phyloP scores from a whole-genome alignment of 768 basidiomycete genomes.

The Lentinula boryana region DNA sequence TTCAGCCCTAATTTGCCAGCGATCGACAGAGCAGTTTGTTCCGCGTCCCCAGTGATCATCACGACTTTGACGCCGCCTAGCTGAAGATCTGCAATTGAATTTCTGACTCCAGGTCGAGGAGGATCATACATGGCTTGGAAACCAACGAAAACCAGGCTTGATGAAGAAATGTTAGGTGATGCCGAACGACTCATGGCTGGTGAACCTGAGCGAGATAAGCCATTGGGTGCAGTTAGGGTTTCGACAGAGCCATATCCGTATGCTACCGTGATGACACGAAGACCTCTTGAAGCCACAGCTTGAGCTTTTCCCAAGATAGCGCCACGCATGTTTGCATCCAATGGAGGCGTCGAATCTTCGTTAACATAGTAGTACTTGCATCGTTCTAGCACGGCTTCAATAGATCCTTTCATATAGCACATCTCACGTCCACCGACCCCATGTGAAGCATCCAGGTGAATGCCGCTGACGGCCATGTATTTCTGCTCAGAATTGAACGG shows the following conservation, averaged over 20 bases:
- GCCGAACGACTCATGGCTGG: constrained; percentile 12
- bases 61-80: constrained; percentile 90
- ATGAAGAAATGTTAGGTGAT: constrained; percentile 18
- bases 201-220: constrained; percentile 21
- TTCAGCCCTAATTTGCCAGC: constrained; percentile 80
- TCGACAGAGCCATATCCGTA: constrained; percentile 70
- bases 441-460: constrained; percentile 38
- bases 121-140: constrained; percentile 97
- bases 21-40: constrained; percentile 85
- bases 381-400: constrained; percentile 79
- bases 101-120: constrained; percentile 88
- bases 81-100: constrained; percentile 77
- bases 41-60: constrained; percentile 97
- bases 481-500: constrained; percentile 94
- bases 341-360: constrained; percentile 78
- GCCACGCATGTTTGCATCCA: constrained; percentile 64
- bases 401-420: constrained; percentile 89
- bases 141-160: constrained; percentile 80
- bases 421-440: constrained; percentile 51
- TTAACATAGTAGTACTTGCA: constrained; percentile 89
- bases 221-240: constrained; percentile 18
- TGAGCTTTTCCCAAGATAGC: constrained; percentile 70
- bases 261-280: constrained; percentile 90
- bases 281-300: constrained; percentile 63
- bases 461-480: constrained; percentile 86